Conservation (phyloP, 1,139 yeast species). For the Kazachstania sp. region DNA sequence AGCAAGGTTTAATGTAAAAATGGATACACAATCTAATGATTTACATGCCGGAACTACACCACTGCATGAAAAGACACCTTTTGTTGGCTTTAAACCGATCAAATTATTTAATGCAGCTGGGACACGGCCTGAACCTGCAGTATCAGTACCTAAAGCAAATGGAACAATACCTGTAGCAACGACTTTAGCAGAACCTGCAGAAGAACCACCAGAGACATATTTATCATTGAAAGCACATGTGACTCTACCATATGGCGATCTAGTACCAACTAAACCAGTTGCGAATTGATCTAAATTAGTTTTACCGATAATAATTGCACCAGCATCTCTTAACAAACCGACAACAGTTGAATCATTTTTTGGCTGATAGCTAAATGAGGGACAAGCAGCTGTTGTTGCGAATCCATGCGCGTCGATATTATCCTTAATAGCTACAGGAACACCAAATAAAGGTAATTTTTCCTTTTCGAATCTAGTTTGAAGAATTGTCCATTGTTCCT, state of each 20-base stretch:
- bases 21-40: conserved; percentile 85
- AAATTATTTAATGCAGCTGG: conserved; percentile 94
- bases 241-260: conserved; percentile 89
- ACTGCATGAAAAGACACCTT: conserved; percentile 70
- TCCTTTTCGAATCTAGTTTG: conserved; percentile 51
- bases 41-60: conserved; percentile 98
- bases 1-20: conserved; percentile 63
- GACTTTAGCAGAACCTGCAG: conserved; percentile 90
- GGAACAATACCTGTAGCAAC: conserved; percentile 89
- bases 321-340: conserved; percentile 58
- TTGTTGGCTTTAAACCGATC: conserved; percentile 86
- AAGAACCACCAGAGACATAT: conserved; percentile 89
- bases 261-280: conserved; percentile 88
- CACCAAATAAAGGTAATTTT: conserved; percentile 55
- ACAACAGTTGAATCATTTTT: conserved; percentile 68
- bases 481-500: conserved; percentile 71
- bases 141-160: conserved; percentile 84
- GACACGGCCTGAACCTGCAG: conserved; percentile 98
- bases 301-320: conserved; percentile 87
- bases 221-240: conserved; percentile 64
- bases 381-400: conserved; percentile 92
- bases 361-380: conserved; percentile 64
- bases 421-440: conserved; percentile 90
- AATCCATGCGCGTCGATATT: conserved; percentile 82
- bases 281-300: conserved; percentile 95